Base-by-base conservation (phyloP, 768 basidiomycete species). In the Hydnomerulius pinastri region DNA sequence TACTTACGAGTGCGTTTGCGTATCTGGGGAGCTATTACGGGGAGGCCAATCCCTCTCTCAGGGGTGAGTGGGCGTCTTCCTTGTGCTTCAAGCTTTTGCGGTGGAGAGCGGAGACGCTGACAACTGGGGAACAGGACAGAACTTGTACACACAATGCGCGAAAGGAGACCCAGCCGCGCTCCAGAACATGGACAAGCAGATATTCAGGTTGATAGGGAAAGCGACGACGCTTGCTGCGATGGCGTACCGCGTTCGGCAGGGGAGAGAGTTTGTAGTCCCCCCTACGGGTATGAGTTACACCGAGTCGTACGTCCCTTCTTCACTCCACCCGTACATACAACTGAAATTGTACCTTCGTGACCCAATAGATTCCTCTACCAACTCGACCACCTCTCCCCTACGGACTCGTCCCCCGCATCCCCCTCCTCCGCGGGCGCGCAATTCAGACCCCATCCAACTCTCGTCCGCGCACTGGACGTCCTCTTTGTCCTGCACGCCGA, bases 221-320 rank as follows among this genome's bases (percentile, higher is more conserved):
- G 86, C 88, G 8, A 92, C 88, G 5, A 92, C 91, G 0, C 75
- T 95, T 33, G 92, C 92, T 53, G 91, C 92, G 81, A 94, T 95
- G 92, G 92, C 93, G 0, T 96, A 94, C 67, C 90, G 93, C 25
- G 81, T 95, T 28, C 86, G 93, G 33, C 91, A 92, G 73, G 93
- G 93, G 29, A 80, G 93, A 50, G 83, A 89, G 42, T 95, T 96
- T 61, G 90, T 94, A 15, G 80, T 77, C 0, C 91, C 93, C 4
- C 92, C 91, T 6, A 82, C 83, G 1, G 89, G 88, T 0, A 76
- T 93, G 44, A 87, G 84, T 61, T 94, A 94, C 58, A 82, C 92
- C 4, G 91, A 84, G 67, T 87, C 88, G 88, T 89, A 61, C 59
- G 55, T 57, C 8, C 29, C 6, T 11, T 20, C n/a, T 29, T 5